Percentiles rank a stretch among this genome's conserved stretches.
Evolutionary conservation across 768 basidiomycete species (phyloP).

Genomic region (Phaeotremella skinneri): DNA sequence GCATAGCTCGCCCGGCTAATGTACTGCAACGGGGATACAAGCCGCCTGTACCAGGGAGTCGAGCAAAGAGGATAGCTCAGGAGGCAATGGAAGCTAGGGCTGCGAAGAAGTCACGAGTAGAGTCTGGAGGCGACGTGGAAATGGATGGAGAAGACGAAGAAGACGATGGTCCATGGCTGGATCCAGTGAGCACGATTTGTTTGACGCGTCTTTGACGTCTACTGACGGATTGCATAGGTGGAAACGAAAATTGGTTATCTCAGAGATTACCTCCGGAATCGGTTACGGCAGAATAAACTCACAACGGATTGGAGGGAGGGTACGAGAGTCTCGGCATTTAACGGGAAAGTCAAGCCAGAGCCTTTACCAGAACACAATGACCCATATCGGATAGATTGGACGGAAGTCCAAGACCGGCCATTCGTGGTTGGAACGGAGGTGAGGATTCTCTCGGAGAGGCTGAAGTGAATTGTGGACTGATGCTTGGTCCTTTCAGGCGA

Average conservation of each 20-base stretch:
- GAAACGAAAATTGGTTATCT: slow-evolving; percentile 66
- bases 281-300: slow-evolving; percentile 60
- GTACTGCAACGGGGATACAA: slow-evolving; percentile 11
- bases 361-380: slow-evolving; percentile 82
- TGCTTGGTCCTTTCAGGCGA: slow-evolving; percentile 25
- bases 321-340: slow-evolving; percentile 57
- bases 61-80: slow-evolving; percentile 23
- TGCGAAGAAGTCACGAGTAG: slow-evolving; percentile 19
- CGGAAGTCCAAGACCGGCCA: slow-evolving; percentile 61
- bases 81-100: slow-evolving; percentile 20
- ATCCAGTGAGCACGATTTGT: slow-evolving; percentile 20
- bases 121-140: slow-evolving; percentile 13
- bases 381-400: slow-evolving; percentile 80
- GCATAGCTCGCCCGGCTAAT: slow-evolving; percentile 41
- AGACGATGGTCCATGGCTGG: slow-evolving; percentile 19
- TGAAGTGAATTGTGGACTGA: slow-evolving; percentile 12
- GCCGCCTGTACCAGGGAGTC: slow-evolving; percentile 30
- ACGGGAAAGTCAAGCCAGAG: slow-evolving; percentile 78
- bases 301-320: slow-evolving; percentile 41
- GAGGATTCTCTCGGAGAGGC: slow-evolving; percentile 3
- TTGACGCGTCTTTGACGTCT: background rate
- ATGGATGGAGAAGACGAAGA: slow-evolving; percentile 18
- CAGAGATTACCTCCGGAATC: slow-evolving; percentile 49
- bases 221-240: slow-evolving; percentile 46
- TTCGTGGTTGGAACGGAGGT: slow-evolving; percentile 37